phyloP scores from a whole-genome alignment of 306 rosid species.

The Prunus dulcis region DNA sequence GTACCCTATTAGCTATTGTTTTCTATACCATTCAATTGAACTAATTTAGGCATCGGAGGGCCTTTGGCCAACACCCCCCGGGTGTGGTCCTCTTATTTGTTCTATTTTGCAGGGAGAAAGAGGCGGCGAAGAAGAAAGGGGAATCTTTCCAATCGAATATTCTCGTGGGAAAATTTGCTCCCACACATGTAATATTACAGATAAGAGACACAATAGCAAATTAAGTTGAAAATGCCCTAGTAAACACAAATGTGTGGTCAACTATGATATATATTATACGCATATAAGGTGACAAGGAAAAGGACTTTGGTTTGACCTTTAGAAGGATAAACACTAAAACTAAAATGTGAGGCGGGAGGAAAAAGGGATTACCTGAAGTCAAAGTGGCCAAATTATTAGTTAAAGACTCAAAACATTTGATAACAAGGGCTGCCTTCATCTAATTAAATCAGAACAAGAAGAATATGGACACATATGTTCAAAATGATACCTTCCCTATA shows the following conservation, averaged over 20 bases:
- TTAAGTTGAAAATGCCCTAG: background rate
- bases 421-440: slow-evolving; percentile 5
- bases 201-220: background rate
- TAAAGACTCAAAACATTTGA: background rate
- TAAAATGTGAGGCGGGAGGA: background rate
- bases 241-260: background rate
- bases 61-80: too few species aligned
- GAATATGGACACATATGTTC: slow-evolving; percentile 9
- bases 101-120: too few species aligned
- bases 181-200: background rate
- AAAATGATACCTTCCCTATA: slow-evolving; percentile 73
- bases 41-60: too few species aligned
- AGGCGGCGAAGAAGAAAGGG: too few species aligned
- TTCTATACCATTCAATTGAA: too few species aligned
- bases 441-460: background rate
- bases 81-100: too few species aligned
- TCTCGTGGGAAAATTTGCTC: too few species aligned
- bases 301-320: background rate
- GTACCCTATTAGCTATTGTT: too few species aligned
- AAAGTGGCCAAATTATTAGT: background rate
- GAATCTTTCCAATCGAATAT: too few species aligned
- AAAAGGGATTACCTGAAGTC: background rate
- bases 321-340: background rate
- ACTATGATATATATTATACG: background rate
- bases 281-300: background rate